Evolutionary conservation across 2,329 filamentous ascomycete genomes (phyloP).

Genomic region (Neofusicoccum parvum): DNA sequence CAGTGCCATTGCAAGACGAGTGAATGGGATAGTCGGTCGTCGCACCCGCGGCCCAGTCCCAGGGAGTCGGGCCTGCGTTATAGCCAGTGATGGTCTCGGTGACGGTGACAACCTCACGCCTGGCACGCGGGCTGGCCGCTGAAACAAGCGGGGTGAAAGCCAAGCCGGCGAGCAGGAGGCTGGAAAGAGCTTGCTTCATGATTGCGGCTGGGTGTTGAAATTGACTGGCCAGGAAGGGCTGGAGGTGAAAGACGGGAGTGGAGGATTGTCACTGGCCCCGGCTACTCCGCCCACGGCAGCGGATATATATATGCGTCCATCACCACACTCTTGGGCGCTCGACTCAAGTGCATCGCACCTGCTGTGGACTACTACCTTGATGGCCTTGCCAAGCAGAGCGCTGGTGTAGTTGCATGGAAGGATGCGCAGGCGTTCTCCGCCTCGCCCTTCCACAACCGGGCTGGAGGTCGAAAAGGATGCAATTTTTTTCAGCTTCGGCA

Average conservation of each 20-base stretch:
- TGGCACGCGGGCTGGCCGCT: not conserved
- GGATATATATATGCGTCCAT: not conserved
- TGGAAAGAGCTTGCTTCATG: slow-evolving; percentile 11
- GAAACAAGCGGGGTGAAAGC: not conserved
- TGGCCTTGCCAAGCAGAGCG: not conserved
- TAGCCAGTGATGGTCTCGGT: slow-evolving; percentile 30
- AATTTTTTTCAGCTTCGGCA: not conserved
- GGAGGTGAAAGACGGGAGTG: not conserved
- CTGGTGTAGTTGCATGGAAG: not conserved
- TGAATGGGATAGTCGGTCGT: slow-evolving; percentile 57
- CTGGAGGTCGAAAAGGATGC: not conserved
- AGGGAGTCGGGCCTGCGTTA: slow-evolving; percentile 26
- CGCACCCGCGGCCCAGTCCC: slow-evolving; percentile 41
- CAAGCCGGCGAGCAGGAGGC: not conserved
- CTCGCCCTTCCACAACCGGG: not conserved
- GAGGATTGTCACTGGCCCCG: not conserved
- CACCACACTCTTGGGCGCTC: not conserved
- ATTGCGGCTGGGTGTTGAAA: not conserved
- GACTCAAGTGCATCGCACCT: not conserved
- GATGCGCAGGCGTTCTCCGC: not conserved
- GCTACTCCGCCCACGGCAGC: not conserved
- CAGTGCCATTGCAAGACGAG: slow-evolving; percentile 65
- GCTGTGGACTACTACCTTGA: not conserved
- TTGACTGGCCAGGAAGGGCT: not conserved
- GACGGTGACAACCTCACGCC: slow-evolving; percentile 21